Evolutionary conservation across 176 grass and related monocot species (phyloP).

Genomic region (Panicum miliaceum): DNA sequence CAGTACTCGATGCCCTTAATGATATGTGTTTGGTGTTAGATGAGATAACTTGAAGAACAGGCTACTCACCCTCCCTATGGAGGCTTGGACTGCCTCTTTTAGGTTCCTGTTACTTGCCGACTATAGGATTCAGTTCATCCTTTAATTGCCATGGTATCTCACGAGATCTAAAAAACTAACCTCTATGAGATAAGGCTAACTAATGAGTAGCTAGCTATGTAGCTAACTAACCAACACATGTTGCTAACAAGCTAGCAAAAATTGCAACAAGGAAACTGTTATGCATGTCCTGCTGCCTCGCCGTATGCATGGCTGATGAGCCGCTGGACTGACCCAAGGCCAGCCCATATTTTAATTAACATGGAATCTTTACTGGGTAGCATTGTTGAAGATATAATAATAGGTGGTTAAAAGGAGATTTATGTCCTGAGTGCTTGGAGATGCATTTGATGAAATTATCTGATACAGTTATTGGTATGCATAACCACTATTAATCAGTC

Average conservation of each 20-base stretch:
- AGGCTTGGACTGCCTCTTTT: not conserved
- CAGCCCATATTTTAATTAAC: not conserved
- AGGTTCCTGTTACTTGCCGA: not conserved
- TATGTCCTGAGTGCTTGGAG: not conserved
- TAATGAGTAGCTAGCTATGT: not conserved
- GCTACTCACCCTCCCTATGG: not conserved
- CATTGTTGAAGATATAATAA: not conserved
- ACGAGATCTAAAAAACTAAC: too few species aligned
- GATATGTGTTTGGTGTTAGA: too few species aligned
- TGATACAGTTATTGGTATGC: not conserved
- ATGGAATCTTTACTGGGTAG: not conserved
- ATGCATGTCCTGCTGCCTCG: not conserved
- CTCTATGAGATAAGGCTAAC: too few species aligned
- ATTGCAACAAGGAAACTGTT: not conserved
- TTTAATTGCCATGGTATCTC: too few species aligned
- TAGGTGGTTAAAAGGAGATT: not conserved
- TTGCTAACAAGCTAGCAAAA: not conserved
- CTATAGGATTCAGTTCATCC: not conserved
- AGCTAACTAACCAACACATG: too few species aligned
- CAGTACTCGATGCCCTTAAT: too few species aligned
- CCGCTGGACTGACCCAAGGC: not conserved
- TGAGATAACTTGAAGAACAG: too few species aligned
- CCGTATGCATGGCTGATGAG: not conserved
- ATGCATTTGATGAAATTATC: not conserved
- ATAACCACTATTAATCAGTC: not conserved